Percentiles rank a stretch among this genome's conserved stretches.
These are phyloP conservation scores for Artemisia annua DNA, from an alignment of 129 eudicot genomes.

Conservation along the genomic window DNA sequence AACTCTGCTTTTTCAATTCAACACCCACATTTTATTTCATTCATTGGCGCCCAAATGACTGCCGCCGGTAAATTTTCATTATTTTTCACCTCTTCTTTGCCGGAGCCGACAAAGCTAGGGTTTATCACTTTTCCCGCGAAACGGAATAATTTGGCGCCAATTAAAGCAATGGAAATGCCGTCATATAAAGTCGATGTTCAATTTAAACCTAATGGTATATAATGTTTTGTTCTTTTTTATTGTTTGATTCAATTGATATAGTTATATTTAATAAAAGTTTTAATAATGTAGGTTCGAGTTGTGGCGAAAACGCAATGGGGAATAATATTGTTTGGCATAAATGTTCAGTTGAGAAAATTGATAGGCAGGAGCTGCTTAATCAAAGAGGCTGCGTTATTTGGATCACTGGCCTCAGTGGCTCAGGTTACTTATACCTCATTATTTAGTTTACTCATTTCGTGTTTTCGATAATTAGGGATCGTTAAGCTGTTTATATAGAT, in stretches of 20 bases:
- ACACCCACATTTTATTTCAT: not conserved
- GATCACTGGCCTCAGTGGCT: conserved; percentile 98
- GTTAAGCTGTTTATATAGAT: no score
- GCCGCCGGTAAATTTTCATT: conserved; percentile 11
- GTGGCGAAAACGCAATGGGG: conserved; percentile 16
- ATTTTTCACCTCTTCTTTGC: conserved; percentile 7
- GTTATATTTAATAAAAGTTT: conserved; percentile 1
- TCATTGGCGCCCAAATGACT: conserved; percentile 30
- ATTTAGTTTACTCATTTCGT: not conserved
- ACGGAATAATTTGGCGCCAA: conserved; percentile 43
- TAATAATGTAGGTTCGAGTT: conserved; percentile 32
- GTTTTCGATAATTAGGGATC: no score
- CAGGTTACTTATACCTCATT: conserved; percentile 59
- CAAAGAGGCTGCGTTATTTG: conserved; percentile 93
- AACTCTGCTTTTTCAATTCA: not conserved
- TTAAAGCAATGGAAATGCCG: conserved; percentile 54
- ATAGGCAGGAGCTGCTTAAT: conserved; percentile 75
- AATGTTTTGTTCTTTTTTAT: not conserved
- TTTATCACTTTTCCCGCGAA: conserved; percentile 4
- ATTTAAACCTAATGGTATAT: conserved; percentile 38
- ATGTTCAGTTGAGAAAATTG: conserved; percentile 67
- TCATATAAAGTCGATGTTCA: conserved; percentile 19
- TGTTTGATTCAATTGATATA: not conserved
- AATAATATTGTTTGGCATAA: conserved; percentile 88
- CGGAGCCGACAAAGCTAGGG: conserved; percentile 22